Evolutionary conservation across 1,284 basidiomycete species (phyloP).

Genomic region (Chalciporus sp.): DNA sequence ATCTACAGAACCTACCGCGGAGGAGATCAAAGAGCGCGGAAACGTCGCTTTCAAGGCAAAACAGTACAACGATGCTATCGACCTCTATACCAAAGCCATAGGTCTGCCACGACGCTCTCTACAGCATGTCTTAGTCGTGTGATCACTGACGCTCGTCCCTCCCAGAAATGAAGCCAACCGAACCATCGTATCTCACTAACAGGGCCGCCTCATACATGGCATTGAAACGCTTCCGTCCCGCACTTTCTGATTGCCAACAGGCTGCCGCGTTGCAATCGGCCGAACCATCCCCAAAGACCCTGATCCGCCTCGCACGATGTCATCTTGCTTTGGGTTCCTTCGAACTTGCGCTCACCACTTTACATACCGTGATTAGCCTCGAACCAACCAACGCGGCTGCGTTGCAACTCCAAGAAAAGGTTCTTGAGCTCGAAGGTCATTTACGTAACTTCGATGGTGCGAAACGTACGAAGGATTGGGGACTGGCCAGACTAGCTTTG

Average conservation of each 20-base stretch:
- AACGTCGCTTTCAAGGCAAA: conserved; percentile 75
- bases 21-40: conserved; percentile 70
- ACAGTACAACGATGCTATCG: conserved; percentile 70
- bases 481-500: conserved; percentile 66
- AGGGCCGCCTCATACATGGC: conserved; percentile 87
- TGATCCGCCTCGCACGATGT: conserved; percentile 78
- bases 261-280: conserved; percentile 66
- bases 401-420: conserved; percentile 59
- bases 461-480: conserved; percentile 65
- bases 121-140: conserved; percentile 9
- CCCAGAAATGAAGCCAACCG: conserved; percentile 63
- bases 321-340: conserved; percentile 76
- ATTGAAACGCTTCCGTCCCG: conserved; percentile 72
- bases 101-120: conserved; percentile 36
- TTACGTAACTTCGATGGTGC: conserved; percentile 64
- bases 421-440: conserved; percentile 63
- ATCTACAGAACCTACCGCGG: conserved; percentile 42
- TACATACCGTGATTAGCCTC: conserved; percentile 55
- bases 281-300: conserved; percentile 62
- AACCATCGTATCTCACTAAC: conserved; percentile 82
- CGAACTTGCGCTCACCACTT: conserved; percentile 62
- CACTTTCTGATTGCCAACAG: conserved; percentile 78
- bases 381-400: conserved; percentile 62
- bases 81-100: conserved; percentile 80
- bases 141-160: conserved; percentile 6